These are phyloP conservation scores for Venturia pyrina DNA, from an alignment of 2,329 filamentous ascomycete species.

Conservation along the genomic window DNA sequence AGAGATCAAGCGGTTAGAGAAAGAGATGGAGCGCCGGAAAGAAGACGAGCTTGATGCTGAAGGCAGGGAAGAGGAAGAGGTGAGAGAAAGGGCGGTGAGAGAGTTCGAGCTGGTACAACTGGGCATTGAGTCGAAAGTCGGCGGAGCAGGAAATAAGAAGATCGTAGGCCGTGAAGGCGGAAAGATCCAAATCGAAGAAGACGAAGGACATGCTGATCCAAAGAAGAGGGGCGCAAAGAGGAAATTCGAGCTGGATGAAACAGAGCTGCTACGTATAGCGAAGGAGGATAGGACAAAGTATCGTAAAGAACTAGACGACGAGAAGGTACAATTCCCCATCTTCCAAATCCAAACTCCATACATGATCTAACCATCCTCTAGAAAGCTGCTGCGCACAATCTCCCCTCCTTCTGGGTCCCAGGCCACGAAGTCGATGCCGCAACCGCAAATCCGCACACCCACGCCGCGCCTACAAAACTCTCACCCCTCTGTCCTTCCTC, in stretches of 20 bases:
- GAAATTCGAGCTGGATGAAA: slow-evolving; percentile 71
- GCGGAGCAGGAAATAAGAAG: slow-evolving; percentile 23
- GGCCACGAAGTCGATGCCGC: slow-evolving; percentile 55
- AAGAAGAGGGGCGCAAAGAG: slow-evolving; percentile 49
- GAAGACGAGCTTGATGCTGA: slow-evolving; percentile 53
- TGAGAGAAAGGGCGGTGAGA: slow-evolving; percentile 56
- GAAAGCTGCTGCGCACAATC: slow-evolving; percentile 49
- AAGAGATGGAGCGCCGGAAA: slow-evolving; percentile 49
- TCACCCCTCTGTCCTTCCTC: slow-evolving; percentile 71
- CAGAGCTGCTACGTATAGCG: slow-evolving; percentile 62
- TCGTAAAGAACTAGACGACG: slow-evolving; percentile 59
- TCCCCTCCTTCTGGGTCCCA: slow-evolving; percentile 91
- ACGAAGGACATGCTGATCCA: slow-evolving; percentile 17
- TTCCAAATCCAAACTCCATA: background rate
- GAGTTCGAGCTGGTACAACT: slow-evolving; percentile 83
- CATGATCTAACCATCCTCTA: slow-evolving; percentile 14
- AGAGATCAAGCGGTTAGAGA: slow-evolving; percentile 76
- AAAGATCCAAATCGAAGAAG: slow-evolving; percentile 20
- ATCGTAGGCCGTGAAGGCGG: slow-evolving; percentile 28
- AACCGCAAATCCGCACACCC: slow-evolving; percentile 40
- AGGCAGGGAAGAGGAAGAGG: slow-evolving; percentile 57
- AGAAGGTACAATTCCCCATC: slow-evolving; percentile 45
- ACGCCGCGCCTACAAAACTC: slow-evolving; percentile 51
- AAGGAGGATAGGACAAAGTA: slow-evolving; percentile 60
- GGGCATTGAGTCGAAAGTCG: slow-evolving; percentile 29